Base-by-base conservation (phyloP, 441 rosid species). In the Mallotus japonicus region DNA sequence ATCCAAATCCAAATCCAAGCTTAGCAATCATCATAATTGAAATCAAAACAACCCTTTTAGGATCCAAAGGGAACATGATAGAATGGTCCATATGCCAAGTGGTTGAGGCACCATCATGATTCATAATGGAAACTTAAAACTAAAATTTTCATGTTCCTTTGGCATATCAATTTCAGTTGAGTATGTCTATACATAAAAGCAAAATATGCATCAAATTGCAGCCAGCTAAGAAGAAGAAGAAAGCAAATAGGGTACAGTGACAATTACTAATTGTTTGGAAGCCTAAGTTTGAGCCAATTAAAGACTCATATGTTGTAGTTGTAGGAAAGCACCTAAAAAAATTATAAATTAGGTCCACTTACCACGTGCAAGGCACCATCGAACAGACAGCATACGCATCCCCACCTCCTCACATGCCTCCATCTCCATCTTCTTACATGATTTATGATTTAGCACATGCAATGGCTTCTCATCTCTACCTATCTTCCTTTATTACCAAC, bases 71-170 rank as follows among this genome's bases (percentile, higher is more conserved):
- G 70, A 70, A 60, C 14, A 73, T 63, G 71, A 55, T 56, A 56
- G 67, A 42, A 69, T 75, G 81, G 73, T 69, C 79, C 79, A 73
- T 66, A 50, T 73, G 78, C 74, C 78, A 0, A 76, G 82, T 73
- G 34, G 85, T 67, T 82, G 76, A 78, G 82, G 76, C 77, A 73
- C 77, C 69, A 34, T 13, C 37, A 75, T 54, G 5, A 59, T 69
- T 13, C 37, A 75, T 54, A 8, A 59, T 69, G 28, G 63, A 60
- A 73, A 54, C 79, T 72, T 77, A 16, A 34, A 50, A 51, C 59
- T 51, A 3, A 32, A 50, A n/a, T 34, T 70, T 15, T 54, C 1
- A 51, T 44, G n/a, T n/a, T 55, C 8, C 44, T 63, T 7, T 10
- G 46, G 46, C 46, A 42, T 42, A 42, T 42, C 46, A 42, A 42